Conservation (phyloP, 2,329 filamentous ascomycete species). For the Ceratocystis eucalypticola region DNA sequence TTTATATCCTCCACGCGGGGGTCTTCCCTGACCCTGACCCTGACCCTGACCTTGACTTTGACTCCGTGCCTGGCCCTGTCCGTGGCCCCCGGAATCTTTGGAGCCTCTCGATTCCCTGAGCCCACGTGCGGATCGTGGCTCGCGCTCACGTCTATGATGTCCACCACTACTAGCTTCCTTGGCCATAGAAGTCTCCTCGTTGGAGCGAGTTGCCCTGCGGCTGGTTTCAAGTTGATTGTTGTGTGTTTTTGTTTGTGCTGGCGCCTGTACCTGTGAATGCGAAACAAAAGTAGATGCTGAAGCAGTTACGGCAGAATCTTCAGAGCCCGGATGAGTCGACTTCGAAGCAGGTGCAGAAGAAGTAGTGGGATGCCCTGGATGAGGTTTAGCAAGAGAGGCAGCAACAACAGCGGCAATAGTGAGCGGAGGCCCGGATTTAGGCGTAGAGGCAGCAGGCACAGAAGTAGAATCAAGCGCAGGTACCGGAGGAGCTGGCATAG, state of each 20-base stretch:
- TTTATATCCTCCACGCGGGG: conserved; percentile 14
- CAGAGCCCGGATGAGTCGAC: no score
- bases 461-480: no score
- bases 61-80: neutral
- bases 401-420: no score
- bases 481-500: no score
- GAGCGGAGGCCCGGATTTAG: no score
- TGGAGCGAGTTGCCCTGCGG: neutral
- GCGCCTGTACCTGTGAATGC: neutral
- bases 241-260: no score
- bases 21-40: neutral
- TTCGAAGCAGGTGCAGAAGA: no score
- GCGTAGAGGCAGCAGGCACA: no score
- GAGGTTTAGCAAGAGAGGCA: no score
- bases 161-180: no score
- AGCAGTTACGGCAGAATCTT: neutral
- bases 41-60: neutral
- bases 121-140: neutral
- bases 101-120: neutral
- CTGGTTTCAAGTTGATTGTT: neutral
- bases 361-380: no score
- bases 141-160: no score
- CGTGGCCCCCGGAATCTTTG: neutral
- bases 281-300: neutral
- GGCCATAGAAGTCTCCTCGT: neutral